phyloP scores from a whole-genome alignment of 306 rosid species.

The Arachis hypogaea region DNA sequence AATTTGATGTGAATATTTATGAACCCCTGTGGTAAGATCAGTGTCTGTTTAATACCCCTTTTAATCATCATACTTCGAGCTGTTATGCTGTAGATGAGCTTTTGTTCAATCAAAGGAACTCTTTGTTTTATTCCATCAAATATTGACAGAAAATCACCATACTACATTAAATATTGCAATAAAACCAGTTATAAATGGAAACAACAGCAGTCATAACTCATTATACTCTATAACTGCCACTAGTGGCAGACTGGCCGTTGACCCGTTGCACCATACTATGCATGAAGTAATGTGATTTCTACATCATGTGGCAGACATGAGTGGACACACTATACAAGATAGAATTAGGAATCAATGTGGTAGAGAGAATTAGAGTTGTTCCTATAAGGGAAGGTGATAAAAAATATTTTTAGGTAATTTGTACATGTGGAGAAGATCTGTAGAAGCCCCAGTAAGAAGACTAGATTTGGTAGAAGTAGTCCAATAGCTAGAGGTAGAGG shows the following conservation, averaged over 20 bases:
- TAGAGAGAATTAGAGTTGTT: no score
- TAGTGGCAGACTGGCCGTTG: background rate
- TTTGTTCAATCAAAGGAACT: background rate
- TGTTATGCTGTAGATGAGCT: background rate
- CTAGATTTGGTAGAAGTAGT: no score
- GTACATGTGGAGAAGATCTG: no score
- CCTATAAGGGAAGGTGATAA: no score
- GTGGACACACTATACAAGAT: no score
- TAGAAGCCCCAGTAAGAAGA: no score
- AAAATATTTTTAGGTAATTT: no score
- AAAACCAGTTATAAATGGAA: no score
- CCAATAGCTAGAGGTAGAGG: no score
- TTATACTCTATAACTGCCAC: background rate
- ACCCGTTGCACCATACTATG: background rate
- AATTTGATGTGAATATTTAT: conserved; percentile 17
- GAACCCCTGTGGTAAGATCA: background rate
- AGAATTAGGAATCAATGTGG: no score
- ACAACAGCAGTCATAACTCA: background rate
- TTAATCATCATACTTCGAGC: conserved; percentile 14
- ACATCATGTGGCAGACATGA: background rate
- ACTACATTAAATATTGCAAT: background rate
- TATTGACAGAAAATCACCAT: background rate
- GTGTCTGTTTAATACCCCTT: background rate
- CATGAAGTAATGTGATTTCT: background rate
- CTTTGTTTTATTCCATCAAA: background rate